Evolutionary conservation across 2,329 filamentous ascomycete species (phyloP).

Genomic region (Cordyceps fumosorosea): DNA sequence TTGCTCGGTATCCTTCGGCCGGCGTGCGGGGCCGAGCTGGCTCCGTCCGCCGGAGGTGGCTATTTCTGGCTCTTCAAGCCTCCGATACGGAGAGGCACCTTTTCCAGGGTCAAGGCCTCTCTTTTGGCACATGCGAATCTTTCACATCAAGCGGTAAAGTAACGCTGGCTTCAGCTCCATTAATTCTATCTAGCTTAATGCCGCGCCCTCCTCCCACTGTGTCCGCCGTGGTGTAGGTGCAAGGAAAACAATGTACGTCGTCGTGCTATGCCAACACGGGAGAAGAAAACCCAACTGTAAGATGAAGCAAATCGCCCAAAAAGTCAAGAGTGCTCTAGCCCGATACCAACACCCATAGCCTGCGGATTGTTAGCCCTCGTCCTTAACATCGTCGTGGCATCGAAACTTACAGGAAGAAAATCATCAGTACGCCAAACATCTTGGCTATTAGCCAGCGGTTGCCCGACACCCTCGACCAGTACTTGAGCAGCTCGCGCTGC

Average conservation of each 20-base stretch:
- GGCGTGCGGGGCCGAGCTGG: not conserved
- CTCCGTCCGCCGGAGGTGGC: not conserved
- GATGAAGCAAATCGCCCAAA: not conserved
- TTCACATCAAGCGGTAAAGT: not conserved
- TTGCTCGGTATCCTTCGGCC: not conserved
- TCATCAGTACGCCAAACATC: slow-evolving; percentile 79
- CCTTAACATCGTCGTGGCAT: not conserved
- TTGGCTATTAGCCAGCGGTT: slow-evolving; percentile 93
- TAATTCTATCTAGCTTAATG: not conserved
- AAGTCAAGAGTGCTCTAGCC: slow-evolving; percentile 19
- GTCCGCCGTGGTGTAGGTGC: slow-evolving; percentile 1
- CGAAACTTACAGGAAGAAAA: slow-evolving; percentile 64
- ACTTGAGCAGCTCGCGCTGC: slow-evolving; percentile 90
- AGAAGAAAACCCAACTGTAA: not conserved
- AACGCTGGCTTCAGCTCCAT: not conserved
- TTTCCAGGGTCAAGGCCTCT: too few species aligned
- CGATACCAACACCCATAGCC: slow-evolving; percentile 35
- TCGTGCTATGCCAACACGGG: not conserved
- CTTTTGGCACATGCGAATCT: not conserved
- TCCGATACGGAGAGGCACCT: not conserved
- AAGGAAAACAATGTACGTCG: slow-evolving; percentile 4
- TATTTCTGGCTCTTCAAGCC: too few species aligned
- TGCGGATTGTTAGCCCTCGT: slow-evolving; percentile 18
- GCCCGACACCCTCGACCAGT: slow-evolving; percentile 88
- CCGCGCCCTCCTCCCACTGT: not conserved